These are phyloP conservation scores for Rhododendron simsii DNA, from an alignment of 148 eudicot species.

Conservation along the genomic window DNA sequence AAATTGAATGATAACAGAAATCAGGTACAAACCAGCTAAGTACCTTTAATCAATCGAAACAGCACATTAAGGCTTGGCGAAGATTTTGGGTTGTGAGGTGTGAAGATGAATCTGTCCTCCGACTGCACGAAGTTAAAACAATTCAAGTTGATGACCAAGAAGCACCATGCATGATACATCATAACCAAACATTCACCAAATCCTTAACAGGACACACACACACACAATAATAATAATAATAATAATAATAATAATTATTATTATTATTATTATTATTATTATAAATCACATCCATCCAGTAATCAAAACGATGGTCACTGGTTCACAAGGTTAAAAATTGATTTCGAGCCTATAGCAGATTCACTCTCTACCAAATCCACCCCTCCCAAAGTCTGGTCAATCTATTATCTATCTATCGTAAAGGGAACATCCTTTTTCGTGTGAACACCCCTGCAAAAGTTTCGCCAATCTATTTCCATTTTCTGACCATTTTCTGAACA, in stretches of 20 bases:
- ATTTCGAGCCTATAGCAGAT: too few species aligned
- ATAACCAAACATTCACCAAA: neutral
- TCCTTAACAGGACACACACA: neutral
- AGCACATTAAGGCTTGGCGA: conserved; percentile 37
- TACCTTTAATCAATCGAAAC: conserved; percentile 67
- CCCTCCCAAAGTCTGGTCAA: too few species aligned
- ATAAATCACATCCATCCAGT: neutral
- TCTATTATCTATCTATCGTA: too few species aligned
- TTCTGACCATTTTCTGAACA: too few species aligned
- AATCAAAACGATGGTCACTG: neutral
- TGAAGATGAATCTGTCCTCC: conserved; percentile 48
- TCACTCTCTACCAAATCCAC: too few species aligned
- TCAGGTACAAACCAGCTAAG: neutral
- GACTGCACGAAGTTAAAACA: conserved; percentile 35
- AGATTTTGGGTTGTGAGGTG: conserved; percentile 59
- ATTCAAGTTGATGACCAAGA: neutral
- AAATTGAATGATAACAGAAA: neutral
- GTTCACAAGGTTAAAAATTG: neutral
- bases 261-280: neutral
- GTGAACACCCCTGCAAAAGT: too few species aligned
- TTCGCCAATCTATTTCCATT: too few species aligned
- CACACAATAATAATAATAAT: too few species aligned
- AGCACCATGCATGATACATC: neutral
- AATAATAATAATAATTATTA: neutral
- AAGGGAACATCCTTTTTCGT: too few species aligned